Evolutionary conservation across 1,139 yeast genomes (phyloP), one percentile per base, ranked within the genome.

Genomic region (Protomyces lactucae-debilis): DNA sequence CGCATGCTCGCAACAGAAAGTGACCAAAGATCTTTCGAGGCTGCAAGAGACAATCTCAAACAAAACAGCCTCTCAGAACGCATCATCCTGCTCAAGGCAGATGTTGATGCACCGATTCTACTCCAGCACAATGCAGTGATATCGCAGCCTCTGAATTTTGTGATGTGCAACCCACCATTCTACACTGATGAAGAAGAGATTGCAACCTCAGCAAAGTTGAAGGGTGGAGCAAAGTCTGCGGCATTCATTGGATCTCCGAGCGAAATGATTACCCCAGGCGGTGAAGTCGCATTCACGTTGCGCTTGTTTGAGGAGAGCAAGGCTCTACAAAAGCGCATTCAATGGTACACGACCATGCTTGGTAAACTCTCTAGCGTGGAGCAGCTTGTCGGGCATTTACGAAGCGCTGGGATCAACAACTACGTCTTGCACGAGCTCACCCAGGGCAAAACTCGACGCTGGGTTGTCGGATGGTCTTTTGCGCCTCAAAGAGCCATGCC

Each of bases 101-200:
- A 23, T 4, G 46, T 57, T 14, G 52, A 32, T 2, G 54, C 37
- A 21, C 43, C 52, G 3, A n/a, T 52, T 32, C 28, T 59, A 52
- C 35, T 59, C 23, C 63, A 59, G 16, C 55, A 57, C 21, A 45
- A 40, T 9, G 8, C 25, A 6, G 36, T 51, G 4, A 14, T 21
- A 12, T 8, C 21, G 3, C 14, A 36, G 16, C 51, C 35, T 10
- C 36, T 57, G 6, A 32, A 52, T 12, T 59, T 59, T 36, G 52
- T 74, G 1, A 73, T 79, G 70, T 79, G 82, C 66, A 79, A 79
- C 66, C 82, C 82, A 2, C 82, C 82, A 1, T 79, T 79, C 67
- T 79, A 78, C 67, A 61, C 67, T 3, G 73, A 78, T 0, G 10
- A 36, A 0, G 71, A 69, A 0, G 81, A 78, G 43, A 67, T 78